Evolutionary conservation across 2,329 filamentous ascomycete genomes (phyloP), one percentile per base, ranked within the genome.

Genomic region (Orbilia quercus): DNA sequence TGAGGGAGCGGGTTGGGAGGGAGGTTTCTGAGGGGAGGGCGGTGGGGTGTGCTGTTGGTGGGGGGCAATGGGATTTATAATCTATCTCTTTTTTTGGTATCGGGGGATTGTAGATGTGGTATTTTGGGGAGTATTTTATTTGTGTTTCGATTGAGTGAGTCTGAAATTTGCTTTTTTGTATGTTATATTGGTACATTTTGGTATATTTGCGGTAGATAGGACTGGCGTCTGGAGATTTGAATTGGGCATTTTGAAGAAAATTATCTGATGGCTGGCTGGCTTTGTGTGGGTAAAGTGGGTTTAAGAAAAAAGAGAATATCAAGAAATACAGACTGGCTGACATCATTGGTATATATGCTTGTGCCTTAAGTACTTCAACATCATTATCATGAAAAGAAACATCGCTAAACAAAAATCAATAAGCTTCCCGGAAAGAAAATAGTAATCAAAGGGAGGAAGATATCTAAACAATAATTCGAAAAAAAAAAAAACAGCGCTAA

Each of bases 1-100:
- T 54, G 0, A 65, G 67, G 67, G 67, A 72, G 59, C 25, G 16
- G 18, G 59, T 47, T 23, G 67, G 65, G 31, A 47, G 47, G 51
- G 28, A 53, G 36, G 67, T 72, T 5, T 58, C 23, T 28, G 53
- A 54, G 11, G 67, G 67, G 34, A 22, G 23, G 28, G 67, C 67
- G 18, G 38, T 31, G 7, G 67, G 67, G 58, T 34, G 12, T 36
- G 67, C 44, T 14, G 34, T 72, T 31, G 42, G 22, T 14, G 59
- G 40, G 18, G 40, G 67, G 20, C n/a, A 53, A 1, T 72, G 67
- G 67, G 53, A 25, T 54, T 58, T 40, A 25, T n/a, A n/a, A n/a
- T n/a, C n/a, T n/a, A n/a, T n/a, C n/a, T n/a, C n/a, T n/a, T 28
- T 45, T 42, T 11, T 34, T 25, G 44, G 38, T 18, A 1, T 54